These are phyloP conservation scores for Pulveroboletus ravenelii DNA, from an alignment of 768 basidiomycete genomes.

Conservation along the genomic window DNA sequence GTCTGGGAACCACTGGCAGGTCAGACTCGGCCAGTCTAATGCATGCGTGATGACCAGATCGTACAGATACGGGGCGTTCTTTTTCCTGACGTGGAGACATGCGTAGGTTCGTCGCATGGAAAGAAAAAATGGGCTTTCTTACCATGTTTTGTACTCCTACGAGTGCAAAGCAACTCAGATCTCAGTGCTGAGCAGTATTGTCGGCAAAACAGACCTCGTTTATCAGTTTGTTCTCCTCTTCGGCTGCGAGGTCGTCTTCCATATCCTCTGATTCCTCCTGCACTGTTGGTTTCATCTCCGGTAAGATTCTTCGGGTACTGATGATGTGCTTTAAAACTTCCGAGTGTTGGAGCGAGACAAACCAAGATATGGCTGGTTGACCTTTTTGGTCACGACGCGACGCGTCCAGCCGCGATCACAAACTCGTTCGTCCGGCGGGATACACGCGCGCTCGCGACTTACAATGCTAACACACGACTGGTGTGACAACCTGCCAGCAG, in stretches of 20 bases:
- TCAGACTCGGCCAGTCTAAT: slow-evolving; percentile 95
- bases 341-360: neutral
- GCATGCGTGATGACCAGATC: slow-evolving; percentile 97
- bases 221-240: slow-evolving; percentile 85
- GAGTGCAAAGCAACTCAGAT: slow-evolving; percentile 10
- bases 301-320: neutral
- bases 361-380: neutral
- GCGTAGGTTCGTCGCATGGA: neutral
- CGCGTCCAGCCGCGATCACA: slow-evolving; percentile 9
- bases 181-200: neutral
- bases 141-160: slow-evolving; percentile 88
- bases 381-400: slow-evolving; percentile 21
- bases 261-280: slow-evolving; percentile 50
- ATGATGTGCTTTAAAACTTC: neutral
- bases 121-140: slow-evolving; percentile 11
- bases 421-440: too few relatives aligned
- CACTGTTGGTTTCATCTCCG: slow-evolving; percentile 43
- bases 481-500: neutral
- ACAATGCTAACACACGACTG: neutral
- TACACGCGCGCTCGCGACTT: neutral
- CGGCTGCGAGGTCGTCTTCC: slow-evolving; percentile 75
- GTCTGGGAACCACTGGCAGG: slow-evolving; percentile 99
- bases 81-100: slow-evolving; percentile 58
- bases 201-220: slow-evolving; percentile 58
- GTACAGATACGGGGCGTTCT: slow-evolving; percentile 96